phyloP scores from a whole-genome alignment of 139 green algal genomes.

The Limnomonas spitsbergensis region DNA sequence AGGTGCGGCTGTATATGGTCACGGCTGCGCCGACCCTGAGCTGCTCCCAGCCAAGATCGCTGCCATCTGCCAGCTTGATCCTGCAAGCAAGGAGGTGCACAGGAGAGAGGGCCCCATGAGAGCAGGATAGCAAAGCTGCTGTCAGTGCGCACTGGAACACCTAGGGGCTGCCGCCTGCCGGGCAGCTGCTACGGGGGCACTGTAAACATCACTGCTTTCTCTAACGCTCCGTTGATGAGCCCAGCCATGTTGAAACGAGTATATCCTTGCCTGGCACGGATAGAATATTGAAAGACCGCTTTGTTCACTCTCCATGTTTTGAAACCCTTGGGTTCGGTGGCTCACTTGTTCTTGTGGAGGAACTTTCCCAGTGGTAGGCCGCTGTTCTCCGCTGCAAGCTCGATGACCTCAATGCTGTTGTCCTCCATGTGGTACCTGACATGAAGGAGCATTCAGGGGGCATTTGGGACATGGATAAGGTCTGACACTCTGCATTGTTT shows the following conservation, averaged over 20 bases:
- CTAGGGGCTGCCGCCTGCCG: too few species aligned
- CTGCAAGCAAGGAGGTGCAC: slow-evolving; percentile 38
- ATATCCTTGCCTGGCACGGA: too few species aligned
- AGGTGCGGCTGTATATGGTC: slow-evolving; percentile 35
- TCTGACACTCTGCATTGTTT: neutral
- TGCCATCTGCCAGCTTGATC: slow-evolving; percentile 33
- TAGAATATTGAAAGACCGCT: too few species aligned
- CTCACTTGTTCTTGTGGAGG: slow-evolving; percentile 57
- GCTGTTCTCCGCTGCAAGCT: slow-evolving; percentile 69
- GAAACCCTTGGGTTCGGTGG: neutral
- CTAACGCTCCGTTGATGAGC: too few species aligned
- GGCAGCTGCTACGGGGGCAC: too few species aligned
- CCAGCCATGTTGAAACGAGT: too few species aligned
- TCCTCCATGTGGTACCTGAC: slow-evolving; percentile 76
- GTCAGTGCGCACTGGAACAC: too few species aligned
- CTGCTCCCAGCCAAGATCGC: slow-evolving; percentile 20
- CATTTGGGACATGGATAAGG: too few species aligned
- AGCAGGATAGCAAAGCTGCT: too few species aligned
- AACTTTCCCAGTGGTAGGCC: slow-evolving; percentile 72
- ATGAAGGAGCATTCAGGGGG: too few species aligned
- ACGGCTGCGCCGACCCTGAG: slow-evolving; percentile 31
- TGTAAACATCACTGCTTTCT: too few species aligned
- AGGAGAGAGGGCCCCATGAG: neutral
- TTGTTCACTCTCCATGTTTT: too few species aligned
- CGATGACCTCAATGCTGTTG: slow-evolving; percentile 65